Evolutionary conservation across 2,329 filamentous ascomycete genomes (phyloP), one percentile per base, ranked within the genome.

Genomic region (Dichotomopilus funicola): DNA sequence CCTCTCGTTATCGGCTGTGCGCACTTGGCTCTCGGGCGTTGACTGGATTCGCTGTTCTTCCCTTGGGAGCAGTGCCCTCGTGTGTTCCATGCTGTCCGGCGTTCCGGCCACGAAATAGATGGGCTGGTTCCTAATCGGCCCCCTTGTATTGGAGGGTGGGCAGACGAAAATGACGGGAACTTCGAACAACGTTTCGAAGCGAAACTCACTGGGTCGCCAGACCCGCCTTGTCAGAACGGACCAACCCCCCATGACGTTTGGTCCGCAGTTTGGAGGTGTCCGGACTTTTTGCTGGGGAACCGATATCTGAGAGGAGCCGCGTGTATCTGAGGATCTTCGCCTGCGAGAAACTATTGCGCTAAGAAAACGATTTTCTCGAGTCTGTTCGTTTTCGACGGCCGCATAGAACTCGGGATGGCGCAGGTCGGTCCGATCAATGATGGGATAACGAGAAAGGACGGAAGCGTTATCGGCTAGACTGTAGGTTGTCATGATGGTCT

Each of bases 1-100:
- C n/a, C 73, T 67, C 62, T 82, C 79, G 53, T 80, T 80, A 60
- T 82, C 77, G 5, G 78, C 77, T 2, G 79, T 82, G 58, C 79
- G 78, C 0, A 82, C 63, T 57, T 71, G 60, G 11, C 56, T 50
- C 35, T 55, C 43, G 31, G 64, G 57, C 27, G 54, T 46, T 37
- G 51, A 53, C 10, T 57, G 58, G 49, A 66, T 66, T 10, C 53
- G 51, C 42, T 72, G 67, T 45, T 70, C 65, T 0, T 70, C 63
- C 4, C 46, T 35, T 1, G 55, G 51, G 10, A 66, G 47, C 9
- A 68, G 64, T 0, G 70, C 68, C 56, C 68, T 63, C 0, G 72
- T 75, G 0, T 70, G 57, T 1, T 62, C 46, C 13, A 72, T 59
- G 61, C 73, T 78, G 3, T 70, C 3, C 0, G 58, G 13, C 0